Evolutionary conservation across 2,329 filamentous ascomycete genomes (phyloP), one percentile per base, ranked within the genome.

Genomic region (Trichoderma sp.): DNA sequence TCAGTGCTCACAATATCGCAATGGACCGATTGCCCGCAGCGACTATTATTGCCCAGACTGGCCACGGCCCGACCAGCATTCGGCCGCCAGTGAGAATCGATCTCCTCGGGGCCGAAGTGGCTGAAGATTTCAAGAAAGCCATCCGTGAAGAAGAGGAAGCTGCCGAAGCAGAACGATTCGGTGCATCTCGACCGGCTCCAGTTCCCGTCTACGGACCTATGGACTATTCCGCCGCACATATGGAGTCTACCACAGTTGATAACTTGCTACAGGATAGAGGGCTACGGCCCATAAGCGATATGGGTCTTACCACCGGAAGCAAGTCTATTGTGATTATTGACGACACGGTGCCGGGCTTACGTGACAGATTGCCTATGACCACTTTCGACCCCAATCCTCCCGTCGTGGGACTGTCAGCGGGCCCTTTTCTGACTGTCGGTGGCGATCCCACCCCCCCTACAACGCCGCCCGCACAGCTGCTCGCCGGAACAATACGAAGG

Each of bases 291-390:
- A 73, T 77, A 14, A 88, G 86, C 71, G 86, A 88, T 70, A 82
- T 83, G 73, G 86, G 80, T 6, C 87, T 95, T 56, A 96, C 93
- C 0, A 85, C 85, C 13, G 92, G 93, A n/a, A 97, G 93, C 83
- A 91, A 94, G 76, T 97, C 93, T 0, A 96, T 97, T 72, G 86
- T 97, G 68, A 96, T 97, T 75, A 89, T 97, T 43, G 92, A 96
- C 70, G 88, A 88, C 37, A 91, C 89, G 0, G 73, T 84, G n/a
- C 79, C 84, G 0, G 73, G 81, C 11, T 87, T 89, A 10, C 86
- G 83, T 10, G 82, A 82, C 40, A 82, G 83, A 24, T 75, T 86
- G 8, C 77, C 79, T 2, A 79, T 78, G 2, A 79, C 78, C 4
- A 80, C 78, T 76, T 80, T 29, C 83, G 81, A 56, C 65, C 79